Conservation (phyloP, 1,284 basidiomycete species). For the Austroboletus olivaceoglutinosus region DNA sequence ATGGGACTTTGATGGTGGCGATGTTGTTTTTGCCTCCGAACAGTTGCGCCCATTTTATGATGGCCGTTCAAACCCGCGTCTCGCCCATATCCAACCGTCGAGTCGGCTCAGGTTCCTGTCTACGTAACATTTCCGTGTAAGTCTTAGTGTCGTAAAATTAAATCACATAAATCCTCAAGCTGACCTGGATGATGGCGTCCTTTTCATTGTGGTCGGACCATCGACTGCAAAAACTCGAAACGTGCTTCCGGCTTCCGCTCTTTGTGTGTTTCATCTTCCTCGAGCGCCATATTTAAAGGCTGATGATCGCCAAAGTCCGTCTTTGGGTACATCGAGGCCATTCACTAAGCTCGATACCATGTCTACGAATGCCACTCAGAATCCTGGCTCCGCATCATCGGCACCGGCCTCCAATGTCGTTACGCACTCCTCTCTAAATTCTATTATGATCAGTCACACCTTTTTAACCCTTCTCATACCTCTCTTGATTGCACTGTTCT, state of each 20-base stretch:
- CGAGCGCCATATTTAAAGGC: background rate
- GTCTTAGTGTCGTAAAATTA: background rate
- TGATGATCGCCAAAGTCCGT: background rate
- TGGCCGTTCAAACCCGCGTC: background rate
- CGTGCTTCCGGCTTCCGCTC: background rate
- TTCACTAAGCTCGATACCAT: conserved; percentile 4
- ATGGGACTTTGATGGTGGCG: background rate
- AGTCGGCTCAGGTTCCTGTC: background rate
- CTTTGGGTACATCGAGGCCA: background rate
- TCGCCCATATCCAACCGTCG: background rate
- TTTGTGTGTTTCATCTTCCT: background rate
- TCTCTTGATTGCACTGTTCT: conserved; percentile 30
- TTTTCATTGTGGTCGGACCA: background rate
- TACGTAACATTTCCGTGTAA: background rate
- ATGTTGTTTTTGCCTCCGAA: background rate
- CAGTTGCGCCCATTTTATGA: background rate
- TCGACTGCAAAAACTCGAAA: background rate
- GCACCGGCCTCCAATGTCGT: conserved; percentile 1
- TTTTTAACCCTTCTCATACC: conserved; percentile 30
- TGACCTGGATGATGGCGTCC: background rate
- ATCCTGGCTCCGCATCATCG: conserved; percentile 2
- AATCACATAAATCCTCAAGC: conserved; percentile 5
- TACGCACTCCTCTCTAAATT: conserved; percentile 17
- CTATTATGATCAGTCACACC: conserved; percentile 27
- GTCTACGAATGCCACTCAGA: conserved; percentile 15